These are phyloP conservation scores for Phlebiopsis gigantea DNA, from an alignment of 768 basidiomycete genomes.

Conservation along the genomic window DNA sequence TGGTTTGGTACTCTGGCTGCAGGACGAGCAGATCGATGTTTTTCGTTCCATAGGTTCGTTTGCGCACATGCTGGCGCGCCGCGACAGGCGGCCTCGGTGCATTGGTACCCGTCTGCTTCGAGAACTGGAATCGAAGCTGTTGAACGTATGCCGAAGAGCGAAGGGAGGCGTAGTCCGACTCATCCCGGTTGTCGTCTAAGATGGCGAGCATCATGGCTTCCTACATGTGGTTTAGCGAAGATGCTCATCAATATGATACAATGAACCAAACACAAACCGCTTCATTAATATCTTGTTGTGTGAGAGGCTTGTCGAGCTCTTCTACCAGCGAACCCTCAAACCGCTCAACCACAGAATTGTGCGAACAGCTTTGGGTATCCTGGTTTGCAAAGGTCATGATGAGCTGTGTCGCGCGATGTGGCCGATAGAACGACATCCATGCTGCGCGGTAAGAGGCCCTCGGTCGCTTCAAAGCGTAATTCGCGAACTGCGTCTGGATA, in stretches of 20 bases:
- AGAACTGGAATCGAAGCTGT: too few species aligned
- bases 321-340: conserved; percentile 31
- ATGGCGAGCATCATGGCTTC: neutral
- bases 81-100: neutral
- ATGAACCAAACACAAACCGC: neutral
- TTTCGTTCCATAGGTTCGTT: conserved; percentile 22
- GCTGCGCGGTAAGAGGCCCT: conserved; percentile 37
- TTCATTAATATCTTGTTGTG: neutral
- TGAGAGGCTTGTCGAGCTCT: conserved; percentile 19
- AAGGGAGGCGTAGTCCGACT: neutral
- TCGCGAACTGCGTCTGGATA: conserved; percentile 58
- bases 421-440: conserved; percentile 45
- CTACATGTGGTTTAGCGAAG: neutral
- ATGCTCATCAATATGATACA: neutral
- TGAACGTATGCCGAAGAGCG: neutral
- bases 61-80: neutral
- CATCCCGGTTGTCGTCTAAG: neutral
- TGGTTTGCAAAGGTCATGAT: conserved; percentile 29
- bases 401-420: conserved; percentile 47
- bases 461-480: conserved; percentile 54
- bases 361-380: neutral
- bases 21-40: conserved; percentile 56
- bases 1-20: conserved; percentile 44
- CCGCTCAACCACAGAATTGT: too few species aligned
- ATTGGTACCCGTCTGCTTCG: neutral